Percentiles rank a stretch among this genome's conserved stretches.
phyloP scores from a whole-genome alignment of 371 early-diverging fungal genomes.

The Apophysomyces trapeziformis region DNA sequence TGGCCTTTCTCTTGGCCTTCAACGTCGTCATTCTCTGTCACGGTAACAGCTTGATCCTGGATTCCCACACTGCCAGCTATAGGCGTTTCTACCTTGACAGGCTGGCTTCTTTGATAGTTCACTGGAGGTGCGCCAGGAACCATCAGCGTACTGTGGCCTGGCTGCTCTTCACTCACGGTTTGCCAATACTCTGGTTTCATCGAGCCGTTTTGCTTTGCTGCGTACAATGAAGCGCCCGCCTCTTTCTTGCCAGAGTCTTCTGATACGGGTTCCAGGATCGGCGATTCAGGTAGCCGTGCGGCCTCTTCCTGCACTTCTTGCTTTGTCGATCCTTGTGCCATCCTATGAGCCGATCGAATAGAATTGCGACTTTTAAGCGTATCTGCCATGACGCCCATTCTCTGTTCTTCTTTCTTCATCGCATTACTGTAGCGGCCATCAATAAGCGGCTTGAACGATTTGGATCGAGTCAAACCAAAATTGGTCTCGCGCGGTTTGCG shows the following conservation, averaged over 20 bases:
- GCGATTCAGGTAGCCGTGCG: background rate
- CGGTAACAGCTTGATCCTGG: background rate
- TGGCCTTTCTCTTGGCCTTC: background rate
- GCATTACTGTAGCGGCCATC: conserved; percentile 10
- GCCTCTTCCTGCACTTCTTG: background rate
- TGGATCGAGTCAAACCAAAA: conserved; percentile 1
- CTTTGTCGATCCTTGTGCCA: background rate
- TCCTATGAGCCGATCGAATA: background rate
- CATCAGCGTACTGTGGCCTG: background rate
- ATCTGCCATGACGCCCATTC: conserved; percentile 10
- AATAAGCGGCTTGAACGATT: background rate
- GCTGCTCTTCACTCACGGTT: background rate
- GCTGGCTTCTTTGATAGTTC: background rate
- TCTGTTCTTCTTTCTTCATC: background rate
- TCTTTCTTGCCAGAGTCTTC: background rate
- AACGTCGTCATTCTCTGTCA: background rate
- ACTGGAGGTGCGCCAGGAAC: background rate
- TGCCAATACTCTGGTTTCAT: background rate
- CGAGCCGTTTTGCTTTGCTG: background rate
- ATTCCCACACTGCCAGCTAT: background rate
- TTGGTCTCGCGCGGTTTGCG: conserved; percentile 28
- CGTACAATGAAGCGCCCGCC: background rate
- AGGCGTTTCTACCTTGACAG: conserved; percentile 3
- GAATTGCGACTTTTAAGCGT: conserved; percentile 9
- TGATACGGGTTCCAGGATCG: background rate